phyloP scores from a whole-genome alignment of 2,329 filamentous ascomycete genomes.

The Septoria petroselini region DNA sequence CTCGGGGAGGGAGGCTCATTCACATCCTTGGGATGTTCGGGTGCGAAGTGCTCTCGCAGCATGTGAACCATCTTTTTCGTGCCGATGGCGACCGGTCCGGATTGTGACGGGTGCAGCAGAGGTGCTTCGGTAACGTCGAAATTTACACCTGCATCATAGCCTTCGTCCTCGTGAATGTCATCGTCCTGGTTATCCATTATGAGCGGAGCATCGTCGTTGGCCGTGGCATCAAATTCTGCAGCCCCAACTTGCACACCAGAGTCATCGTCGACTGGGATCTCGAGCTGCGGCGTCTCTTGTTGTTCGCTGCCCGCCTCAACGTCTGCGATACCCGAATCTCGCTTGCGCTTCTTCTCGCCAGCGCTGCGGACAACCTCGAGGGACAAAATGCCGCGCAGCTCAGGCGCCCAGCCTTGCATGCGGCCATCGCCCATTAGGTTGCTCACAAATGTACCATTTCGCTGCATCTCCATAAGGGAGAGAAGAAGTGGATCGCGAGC shows the following conservation, averaged over 20 bases:
- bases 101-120: conserved; percentile 75
- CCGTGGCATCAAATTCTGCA: conserved; percentile 26
- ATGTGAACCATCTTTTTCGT: conserved; percentile 96
- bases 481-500: conserved; percentile 83
- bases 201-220: conserved; percentile 35
- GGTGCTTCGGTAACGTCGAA: conserved; percentile 78
- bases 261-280: conserved; percentile 36
- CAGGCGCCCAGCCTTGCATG: conserved; percentile 76
- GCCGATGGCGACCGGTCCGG: conserved; percentile 80
- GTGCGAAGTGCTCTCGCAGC: conserved; percentile 74
- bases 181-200: conserved; percentile 25
- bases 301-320: conserved; percentile 56
- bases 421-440: conserved; percentile 80
- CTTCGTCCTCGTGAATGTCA: conserved; percentile 27
- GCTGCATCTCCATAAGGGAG: conserved; percentile 87
- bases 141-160: conserved; percentile 27
- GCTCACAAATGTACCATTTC: conserved; percentile 82
- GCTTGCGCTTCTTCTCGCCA: conserved; percentile 87
- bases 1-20: conserved; percentile 64
- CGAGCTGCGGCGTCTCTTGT: conserved; percentile 31
- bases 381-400: conserved; percentile 88
- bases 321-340: conserved; percentile 77
- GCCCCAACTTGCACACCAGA: conserved; percentile 31
- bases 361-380: conserved; percentile 73
- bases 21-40: conserved; percentile 55